Base-by-base conservation (phyloP, 176 grass and related monocot species). In the Eleusine coracana region DNA sequence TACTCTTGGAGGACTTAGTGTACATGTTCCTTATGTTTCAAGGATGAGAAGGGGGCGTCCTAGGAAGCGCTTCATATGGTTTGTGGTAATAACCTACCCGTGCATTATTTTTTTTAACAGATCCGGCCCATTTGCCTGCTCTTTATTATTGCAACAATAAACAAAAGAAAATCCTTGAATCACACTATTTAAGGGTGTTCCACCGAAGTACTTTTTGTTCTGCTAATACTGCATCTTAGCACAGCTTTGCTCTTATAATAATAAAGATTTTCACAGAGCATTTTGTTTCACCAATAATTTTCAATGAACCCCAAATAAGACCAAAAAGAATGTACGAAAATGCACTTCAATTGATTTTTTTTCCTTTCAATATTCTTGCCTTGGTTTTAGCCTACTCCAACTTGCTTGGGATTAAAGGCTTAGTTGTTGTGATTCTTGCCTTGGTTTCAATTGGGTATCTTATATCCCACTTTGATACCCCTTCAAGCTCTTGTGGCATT, bases 21-120 rank as follows among this genome's bases (percentile, higher is more conserved):
- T 99, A 39, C 86, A 92, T 60, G 91, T 99, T 74, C 97, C 97
- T 79, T 99, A 89, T 29, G 78, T 85, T 56, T 93, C 75, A n/a
- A 96, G 97, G 75, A 77, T 86, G 67, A 96, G 97, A 90, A 93
- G 93, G 82, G 86, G 97, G 3, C 91, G 89, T 9, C 97, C 97
- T 31, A 93, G 97, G 80, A 96, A 87, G 83, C 89, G 92, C 48
- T 81, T 92, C 68, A 73, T 89, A 34, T 80, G 86, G 38, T 89
- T 99, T 65, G 83, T 76, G 91, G 97, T 99, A 95, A 98, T 31
- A 82, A 79, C 72, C 56, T 89, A 79, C 67, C 25, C 76, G 31
- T 72, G 15, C 58, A 74, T 87, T 2, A 31, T 82, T 73, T 75
- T 45, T 59, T 46, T 60, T 45, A 27, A 60, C 64, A 62, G 2